Evolutionary conservation across 2,329 filamentous ascomycete species (phyloP).

Genomic region (Blumeria hordei): DNA sequence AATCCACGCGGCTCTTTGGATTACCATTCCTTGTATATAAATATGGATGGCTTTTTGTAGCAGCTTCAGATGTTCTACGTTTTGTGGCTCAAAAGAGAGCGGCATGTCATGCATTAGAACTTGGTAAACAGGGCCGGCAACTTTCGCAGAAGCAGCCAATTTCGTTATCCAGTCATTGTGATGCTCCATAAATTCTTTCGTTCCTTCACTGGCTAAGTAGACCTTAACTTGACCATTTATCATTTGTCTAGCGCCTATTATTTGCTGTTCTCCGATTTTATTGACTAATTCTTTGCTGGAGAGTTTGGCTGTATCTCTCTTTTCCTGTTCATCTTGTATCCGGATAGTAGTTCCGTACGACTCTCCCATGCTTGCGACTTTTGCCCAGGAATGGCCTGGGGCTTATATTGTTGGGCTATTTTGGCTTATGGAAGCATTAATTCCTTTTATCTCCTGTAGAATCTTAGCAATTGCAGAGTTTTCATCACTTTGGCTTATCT

Average conservation of each 20-base stretch:
- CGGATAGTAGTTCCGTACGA: no score
- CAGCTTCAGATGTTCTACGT: no score
- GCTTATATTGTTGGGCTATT: no score
- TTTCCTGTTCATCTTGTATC: neutral
- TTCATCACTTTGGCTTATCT: no score
- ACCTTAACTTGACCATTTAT: no score
- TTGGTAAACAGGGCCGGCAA: no score
- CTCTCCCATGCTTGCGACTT: neutral
- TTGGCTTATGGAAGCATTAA: neutral
- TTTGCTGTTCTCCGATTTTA: neutral
- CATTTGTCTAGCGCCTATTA: neutral
- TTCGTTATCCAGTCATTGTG: neutral
- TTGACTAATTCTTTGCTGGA: neutral
- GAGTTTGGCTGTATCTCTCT: neutral
- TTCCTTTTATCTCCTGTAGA: neutral
- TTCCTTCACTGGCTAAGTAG: neutral
- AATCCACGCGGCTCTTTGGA: no score
- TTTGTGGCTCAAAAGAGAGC: no score
- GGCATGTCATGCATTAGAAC: no score
- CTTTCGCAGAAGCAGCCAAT: neutral
- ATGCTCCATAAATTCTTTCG: neutral
- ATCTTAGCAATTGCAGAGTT: conserved; percentile 3
- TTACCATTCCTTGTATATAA: no score
- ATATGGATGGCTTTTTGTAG: no score
- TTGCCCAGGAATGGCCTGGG: neutral